Conservation (phyloP, 257 asterid species). For the Przewalskia tangutica region DNA sequence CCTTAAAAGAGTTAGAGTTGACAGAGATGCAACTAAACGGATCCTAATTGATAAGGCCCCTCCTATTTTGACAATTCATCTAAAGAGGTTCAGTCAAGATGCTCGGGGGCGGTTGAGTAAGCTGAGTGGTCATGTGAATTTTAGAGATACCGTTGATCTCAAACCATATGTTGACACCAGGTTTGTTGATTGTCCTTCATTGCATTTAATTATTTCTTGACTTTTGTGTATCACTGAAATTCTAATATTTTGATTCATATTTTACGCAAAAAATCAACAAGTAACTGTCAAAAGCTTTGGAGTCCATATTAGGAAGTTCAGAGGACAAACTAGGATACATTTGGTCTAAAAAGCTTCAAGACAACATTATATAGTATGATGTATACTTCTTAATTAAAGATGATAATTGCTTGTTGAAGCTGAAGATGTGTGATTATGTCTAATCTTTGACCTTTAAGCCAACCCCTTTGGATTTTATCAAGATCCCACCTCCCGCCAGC, state of each 20-base stretch:
- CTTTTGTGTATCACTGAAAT: not conserved
- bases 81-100: conserved; percentile 88
- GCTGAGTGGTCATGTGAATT: conserved; percentile 68
- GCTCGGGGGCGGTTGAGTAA: conserved; percentile 77
- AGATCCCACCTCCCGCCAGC: too few species aligned
- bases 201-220: not conserved
- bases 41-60: conserved; percentile 61
- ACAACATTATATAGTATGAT: not conserved
- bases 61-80: conserved; percentile 62
- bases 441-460: not conserved
- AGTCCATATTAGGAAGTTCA: not conserved
- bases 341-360: not conserved
- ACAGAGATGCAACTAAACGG: conserved; percentile 83
- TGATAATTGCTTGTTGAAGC: not conserved
- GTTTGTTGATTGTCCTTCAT: conserved; percentile 19
- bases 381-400: not conserved
- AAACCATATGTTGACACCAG: conserved; percentile 69
- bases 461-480: not conserved
- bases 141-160: conserved; percentile 54
- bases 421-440: not conserved
- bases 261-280: not conserved
- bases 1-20: conserved; percentile 44
- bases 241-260: not conserved
- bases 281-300: not conserved
- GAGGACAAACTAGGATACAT: not conserved